These are phyloP conservation scores for Arabidopsis arenosa DNA, from an alignment of 345 rosid genomes.

Conservation along the genomic window DNA sequence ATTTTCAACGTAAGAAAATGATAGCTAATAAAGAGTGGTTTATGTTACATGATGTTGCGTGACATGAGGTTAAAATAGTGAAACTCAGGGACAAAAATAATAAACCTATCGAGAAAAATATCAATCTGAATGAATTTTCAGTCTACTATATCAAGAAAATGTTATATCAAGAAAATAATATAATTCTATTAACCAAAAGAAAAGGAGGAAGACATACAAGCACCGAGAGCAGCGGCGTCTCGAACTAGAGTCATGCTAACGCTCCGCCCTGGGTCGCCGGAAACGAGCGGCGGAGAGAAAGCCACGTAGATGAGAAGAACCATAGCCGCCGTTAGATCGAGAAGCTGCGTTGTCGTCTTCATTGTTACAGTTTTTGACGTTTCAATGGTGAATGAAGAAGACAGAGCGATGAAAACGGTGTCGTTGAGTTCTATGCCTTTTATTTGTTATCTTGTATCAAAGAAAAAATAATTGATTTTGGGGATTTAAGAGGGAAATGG, in stretches of 20 bases:
- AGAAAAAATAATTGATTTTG: slow-evolving; percentile 15
- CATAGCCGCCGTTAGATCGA: slow-evolving; percentile 27
- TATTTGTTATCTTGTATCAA: neutral
- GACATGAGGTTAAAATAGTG: neutral
- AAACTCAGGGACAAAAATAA: slow-evolving; percentile 9
- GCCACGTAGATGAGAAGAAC: slow-evolving; percentile 40
- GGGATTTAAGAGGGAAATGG: slow-evolving; percentile 28
- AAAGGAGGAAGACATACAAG: slow-evolving; percentile 54
- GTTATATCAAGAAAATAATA: neutral
- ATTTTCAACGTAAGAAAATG: slow-evolving; percentile 11
- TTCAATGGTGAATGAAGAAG: slow-evolving; percentile 29
- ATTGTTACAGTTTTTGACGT: slow-evolving; percentile 6
- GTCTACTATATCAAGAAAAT: neutral
- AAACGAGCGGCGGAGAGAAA: slow-evolving; percentile 46
- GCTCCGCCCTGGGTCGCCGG: slow-evolving; percentile 29
- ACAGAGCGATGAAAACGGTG: neutral
- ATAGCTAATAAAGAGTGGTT: slow-evolving; percentile 17
- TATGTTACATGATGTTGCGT: slow-evolving; percentile 1
- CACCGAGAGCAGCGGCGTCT: slow-evolving; percentile 65
- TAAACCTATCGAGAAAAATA: neutral
- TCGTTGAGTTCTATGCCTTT: slow-evolving; percentile 5
- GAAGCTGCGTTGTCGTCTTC: slow-evolving; percentile 9
- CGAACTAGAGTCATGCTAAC: slow-evolving; percentile 80
- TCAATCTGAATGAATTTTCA: neutral
- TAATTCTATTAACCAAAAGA: neutral